Conservation (phyloP, 2,329 filamentous ascomycete species). For the Aspergillus costaricaensis region DNA sequence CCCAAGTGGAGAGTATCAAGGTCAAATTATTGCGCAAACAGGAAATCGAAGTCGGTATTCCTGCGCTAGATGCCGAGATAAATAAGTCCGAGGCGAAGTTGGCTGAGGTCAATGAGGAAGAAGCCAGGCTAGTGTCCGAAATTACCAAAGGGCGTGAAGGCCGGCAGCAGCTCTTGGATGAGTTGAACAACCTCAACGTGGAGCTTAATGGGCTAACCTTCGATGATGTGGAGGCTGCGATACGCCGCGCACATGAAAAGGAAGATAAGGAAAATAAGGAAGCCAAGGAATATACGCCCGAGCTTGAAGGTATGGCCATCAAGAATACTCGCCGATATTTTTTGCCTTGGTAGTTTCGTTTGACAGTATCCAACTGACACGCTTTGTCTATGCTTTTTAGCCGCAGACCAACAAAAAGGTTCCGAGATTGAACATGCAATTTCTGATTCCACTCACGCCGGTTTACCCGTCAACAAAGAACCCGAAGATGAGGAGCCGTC, state of each 20-base stretch:
- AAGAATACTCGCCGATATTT: slow-evolving; percentile 22
- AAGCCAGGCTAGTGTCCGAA: slow-evolving; percentile 47
- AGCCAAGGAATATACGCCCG: slow-evolving; percentile 16
- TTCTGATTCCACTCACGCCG: not conserved
- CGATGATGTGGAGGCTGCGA: slow-evolving; percentile 45
- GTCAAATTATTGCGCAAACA: slow-evolving; percentile 46
- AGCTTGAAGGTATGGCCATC: slow-evolving; percentile 8
- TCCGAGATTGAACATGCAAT: not conserved
- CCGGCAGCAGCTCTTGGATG: slow-evolving; percentile 48
- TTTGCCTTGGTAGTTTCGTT: not conserved
- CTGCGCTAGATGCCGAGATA: slow-evolving; percentile 50
- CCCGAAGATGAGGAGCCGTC: not conserved
- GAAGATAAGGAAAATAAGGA: too few relatives aligned
- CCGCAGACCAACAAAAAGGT: not conserved
- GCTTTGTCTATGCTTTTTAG: not conserved
- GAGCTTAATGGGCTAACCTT: slow-evolving; percentile 51
- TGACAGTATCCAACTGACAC: not conserved
- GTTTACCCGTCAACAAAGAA: not conserved
- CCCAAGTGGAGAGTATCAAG: slow-evolving; percentile 35
- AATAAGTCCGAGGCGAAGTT: slow-evolving; percentile 37
- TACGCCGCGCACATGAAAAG: slow-evolving; percentile 21
- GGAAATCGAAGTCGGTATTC: slow-evolving; percentile 52
- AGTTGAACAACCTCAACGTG: slow-evolving; percentile 52
- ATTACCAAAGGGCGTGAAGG: slow-evolving; percentile 48
- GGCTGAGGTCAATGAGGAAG: slow-evolving; percentile 34